A percentile compares a stretch with the other conserved stretches of the same genome.
Conservation (phyloP, 108 stramenopile genomes). For the Stephanodiscus triporus region DNA sequence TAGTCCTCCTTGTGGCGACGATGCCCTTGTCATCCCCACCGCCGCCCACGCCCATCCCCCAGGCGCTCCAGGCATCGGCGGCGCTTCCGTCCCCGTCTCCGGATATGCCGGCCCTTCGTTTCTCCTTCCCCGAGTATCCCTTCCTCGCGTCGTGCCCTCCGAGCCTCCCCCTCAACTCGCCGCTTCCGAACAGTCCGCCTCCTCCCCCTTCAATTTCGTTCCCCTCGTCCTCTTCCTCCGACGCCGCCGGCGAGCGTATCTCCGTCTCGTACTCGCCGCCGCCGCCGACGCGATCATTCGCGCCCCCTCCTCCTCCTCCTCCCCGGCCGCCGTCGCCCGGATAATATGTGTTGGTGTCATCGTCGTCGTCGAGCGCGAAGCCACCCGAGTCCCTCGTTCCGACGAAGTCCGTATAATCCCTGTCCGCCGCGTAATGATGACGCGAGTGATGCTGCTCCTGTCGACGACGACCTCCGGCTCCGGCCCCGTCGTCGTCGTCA, state of each 20-base stretch:
- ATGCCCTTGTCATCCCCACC: no score
- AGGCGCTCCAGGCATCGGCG: conserved; percentile 49
- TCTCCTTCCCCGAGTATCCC: not conserved
- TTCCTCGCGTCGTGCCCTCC: not conserved
- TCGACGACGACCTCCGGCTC: conserved; percentile 6
- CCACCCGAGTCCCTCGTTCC: conserved; percentile 73
- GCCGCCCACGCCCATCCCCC: conserved; percentile 27
- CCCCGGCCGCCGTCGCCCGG: conserved; percentile 26
- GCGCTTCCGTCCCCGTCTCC: not conserved
- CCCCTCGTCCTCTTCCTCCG: conserved; percentile 50
- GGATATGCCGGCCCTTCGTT: not conserved
- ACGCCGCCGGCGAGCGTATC: conserved; percentile 48
- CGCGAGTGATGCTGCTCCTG: not conserved
- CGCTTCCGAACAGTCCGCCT: not conserved
- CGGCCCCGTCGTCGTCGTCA: conserved; percentile 18
- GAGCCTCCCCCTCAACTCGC: not conserved
- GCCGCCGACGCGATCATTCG: not conserved
- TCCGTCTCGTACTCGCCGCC: conserved; percentile 31
- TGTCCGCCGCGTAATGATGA: conserved; percentile 54
- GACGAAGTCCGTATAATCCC: conserved; percentile 69
- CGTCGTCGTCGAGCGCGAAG: conserved; percentile 86
- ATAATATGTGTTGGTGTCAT: conserved; percentile 78
- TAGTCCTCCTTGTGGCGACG: not conserved
- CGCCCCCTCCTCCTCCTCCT: not conserved
- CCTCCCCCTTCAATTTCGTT: conserved; percentile 6